These are phyloP conservation scores for Petrea volubilis DNA, from an alignment of 257 asterid species.

Conservation along the genomic window DNA sequence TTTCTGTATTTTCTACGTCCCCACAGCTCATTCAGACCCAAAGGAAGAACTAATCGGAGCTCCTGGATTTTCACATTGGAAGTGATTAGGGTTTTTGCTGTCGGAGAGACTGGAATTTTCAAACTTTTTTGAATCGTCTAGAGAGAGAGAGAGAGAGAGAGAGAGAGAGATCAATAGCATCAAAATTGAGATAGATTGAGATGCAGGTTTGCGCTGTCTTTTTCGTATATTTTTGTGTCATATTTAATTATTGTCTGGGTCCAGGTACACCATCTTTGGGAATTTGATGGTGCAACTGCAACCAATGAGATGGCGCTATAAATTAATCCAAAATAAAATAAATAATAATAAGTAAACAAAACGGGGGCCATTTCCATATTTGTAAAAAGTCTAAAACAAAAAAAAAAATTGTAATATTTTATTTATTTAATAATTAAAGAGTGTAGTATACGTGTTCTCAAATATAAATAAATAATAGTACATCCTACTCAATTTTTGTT, in stretches of 20 bases:
- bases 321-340: too few relatives aligned
- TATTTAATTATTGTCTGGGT: conserved; percentile 23
- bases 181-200: conserved; percentile 30
- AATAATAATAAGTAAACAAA: too few relatives aligned
- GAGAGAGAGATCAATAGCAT: conserved; percentile 7
- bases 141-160: conserved; percentile 11
- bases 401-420: too few relatives aligned
- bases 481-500: too few relatives aligned
- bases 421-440: too few relatives aligned
- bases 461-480: too few relatives aligned
- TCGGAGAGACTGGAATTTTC: conserved; percentile 13
- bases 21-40: conserved; percentile 27
- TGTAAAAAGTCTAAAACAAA: too few relatives aligned
- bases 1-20: conserved; percentile 1
- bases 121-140: conserved; percentile 4
- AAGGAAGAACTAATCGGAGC: conserved; percentile 26
- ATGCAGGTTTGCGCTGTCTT: conserved; percentile 32
- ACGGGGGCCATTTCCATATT: too few relatives aligned
- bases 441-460: too few relatives aligned
- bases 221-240: not conserved
- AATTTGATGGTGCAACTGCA: conserved; percentile 15
- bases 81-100: conserved; percentile 32
- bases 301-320: too few relatives aligned
- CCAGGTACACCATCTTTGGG: conserved; percentile 25
- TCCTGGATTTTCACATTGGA: conserved; percentile 25